phyloP scores from a whole-genome alignment of 1,284 basidiomycete genomes.

The Marasmius tenuissimus region DNA sequence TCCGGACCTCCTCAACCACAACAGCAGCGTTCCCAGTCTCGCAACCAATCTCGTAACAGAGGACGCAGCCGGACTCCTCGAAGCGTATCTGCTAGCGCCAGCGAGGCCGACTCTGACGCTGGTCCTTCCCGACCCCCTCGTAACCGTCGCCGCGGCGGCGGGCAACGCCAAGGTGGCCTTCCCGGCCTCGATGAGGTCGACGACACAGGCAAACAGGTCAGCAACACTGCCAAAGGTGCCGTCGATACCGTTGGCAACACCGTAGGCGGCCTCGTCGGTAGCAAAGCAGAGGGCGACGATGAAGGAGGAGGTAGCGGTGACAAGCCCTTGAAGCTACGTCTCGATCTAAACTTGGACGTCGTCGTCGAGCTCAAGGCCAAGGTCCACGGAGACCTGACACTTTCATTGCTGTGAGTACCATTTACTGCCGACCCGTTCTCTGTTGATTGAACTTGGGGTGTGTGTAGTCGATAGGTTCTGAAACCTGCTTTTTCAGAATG shows the following conservation, averaged over 20 bases:
- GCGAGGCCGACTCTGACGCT: constrained; percentile 5
- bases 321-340: constrained; percentile 24
- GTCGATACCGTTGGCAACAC: not conserved
- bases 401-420: constrained; percentile 4
- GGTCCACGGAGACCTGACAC: constrained; percentile 7
- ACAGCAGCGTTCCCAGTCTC: constrained; percentile 6
- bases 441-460: not conserved
- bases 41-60: constrained; percentile 3
- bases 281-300: constrained; percentile 13
- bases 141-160: constrained; percentile 3
- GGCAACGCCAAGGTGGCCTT: constrained; percentile 8
- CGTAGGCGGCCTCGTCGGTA: not conserved
- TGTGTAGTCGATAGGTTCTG: not conserved
- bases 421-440: not conserved
- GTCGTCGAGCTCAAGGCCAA: constrained; percentile 3
- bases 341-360: constrained; percentile 20
- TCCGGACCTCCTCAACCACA: constrained; percentile 8
- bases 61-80: constrained; percentile 10
- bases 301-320: constrained; percentile 36
- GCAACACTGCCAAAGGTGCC: constrained; percentile 7
- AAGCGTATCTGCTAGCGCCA: not conserved
- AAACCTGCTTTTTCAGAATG: not conserved
- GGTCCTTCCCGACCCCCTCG: constrained; percentile 3
- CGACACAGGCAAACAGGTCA: constrained; percentile 3
- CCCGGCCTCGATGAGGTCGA: constrained; percentile 11